These are phyloP conservation scores for Globisporangium apiculatum DNA, from an alignment of 352 stramenopile genomes.

Conservation along the genomic window DNA sequence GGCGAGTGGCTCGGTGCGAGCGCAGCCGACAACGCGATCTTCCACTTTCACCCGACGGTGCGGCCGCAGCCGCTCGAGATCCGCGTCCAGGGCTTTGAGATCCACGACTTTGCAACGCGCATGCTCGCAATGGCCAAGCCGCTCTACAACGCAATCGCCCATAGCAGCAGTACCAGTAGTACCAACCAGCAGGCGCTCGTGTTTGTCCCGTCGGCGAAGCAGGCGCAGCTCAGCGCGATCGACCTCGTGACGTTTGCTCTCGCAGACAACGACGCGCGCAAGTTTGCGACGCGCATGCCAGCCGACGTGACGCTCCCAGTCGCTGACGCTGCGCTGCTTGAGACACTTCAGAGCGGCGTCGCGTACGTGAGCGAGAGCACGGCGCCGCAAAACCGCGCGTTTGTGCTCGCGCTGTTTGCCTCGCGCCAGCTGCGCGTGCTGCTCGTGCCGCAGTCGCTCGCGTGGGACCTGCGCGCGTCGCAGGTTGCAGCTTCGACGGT, in stretches of 20 bases:
- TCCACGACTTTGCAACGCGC: slow-evolving; percentile 94
- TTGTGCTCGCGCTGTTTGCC: slow-evolving; percentile 87
- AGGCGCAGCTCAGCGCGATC: slow-evolving; percentile 98
- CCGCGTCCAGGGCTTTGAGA: slow-evolving; percentile 96
- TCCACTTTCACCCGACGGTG: slow-evolving; percentile 95
- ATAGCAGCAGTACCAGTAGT: slow-evolving; percentile 31
- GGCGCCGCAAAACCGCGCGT: slow-evolving; percentile 82
- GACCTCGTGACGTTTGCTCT: slow-evolving; percentile 97
- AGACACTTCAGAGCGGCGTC: slow-evolving; percentile 93
- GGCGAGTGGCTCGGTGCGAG: slow-evolving; percentile 97
- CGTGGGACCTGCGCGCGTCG: slow-evolving; percentile 83
- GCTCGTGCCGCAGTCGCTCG: slow-evolving; percentile 92
- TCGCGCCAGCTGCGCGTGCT: slow-evolving; percentile 89
- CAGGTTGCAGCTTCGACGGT: slow-evolving; percentile 89
- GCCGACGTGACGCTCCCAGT: slow-evolving; percentile 41
- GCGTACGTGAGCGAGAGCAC: slow-evolving; percentile 95
- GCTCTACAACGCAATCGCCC: slow-evolving; percentile 93
- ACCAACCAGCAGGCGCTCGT: slow-evolving; percentile 83
- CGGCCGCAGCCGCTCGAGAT: slow-evolving; percentile 96
- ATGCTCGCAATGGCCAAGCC: slow-evolving; percentile 99
- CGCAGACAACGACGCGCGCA: slow-evolving; percentile 71
- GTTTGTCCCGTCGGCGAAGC: slow-evolving; percentile 97
- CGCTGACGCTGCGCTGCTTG: slow-evolving; percentile 88
- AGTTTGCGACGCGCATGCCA: slow-evolving; percentile 39
- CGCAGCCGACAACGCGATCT: slow-evolving; percentile 58